Base-by-base conservation (phyloP, 1,284 basidiomycete species). In the Ceratobasidium papillatum region DNA sequence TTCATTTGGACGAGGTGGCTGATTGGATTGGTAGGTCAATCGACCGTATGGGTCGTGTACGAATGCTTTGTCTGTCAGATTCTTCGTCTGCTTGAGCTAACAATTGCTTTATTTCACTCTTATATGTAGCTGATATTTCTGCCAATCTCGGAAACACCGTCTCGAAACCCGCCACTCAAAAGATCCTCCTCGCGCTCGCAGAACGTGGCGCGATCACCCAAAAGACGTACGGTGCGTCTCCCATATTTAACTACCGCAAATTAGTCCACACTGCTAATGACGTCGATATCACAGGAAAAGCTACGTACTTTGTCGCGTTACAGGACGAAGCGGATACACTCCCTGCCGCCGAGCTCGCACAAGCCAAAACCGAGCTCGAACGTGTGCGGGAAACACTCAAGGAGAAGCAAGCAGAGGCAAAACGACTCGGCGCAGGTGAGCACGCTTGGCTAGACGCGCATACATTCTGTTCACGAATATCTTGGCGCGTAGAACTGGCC, bases 61-160 rank as follows among this genome's bases (percentile, higher is more conserved):
- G 69, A 58, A 54, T 30, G 38, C 77, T n/a, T 75, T 69, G n/a
- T 17, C 77, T 90, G 90, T 93, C 91, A 80, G 85, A 89, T 45
- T 91, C 87, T 22, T 74, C 3, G n/a, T 51, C 38, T 62, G 9
- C 7, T 92, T 88, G 78, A 90, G 90, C n/a, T 90, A 12, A 63
- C 25, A 2, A 19, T 4, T 11, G 17, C 4, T 8, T 9, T 54
- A 2, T 54, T 9, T 25, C 3, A 3, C 25, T 19, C 7, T 27
- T 43, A 19, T 2, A 45, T 65, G 4, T 89, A 77, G 94, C 94
- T 45, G 94, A 96, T 80, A 90, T 96, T 1, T 87, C 92, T 17
- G 92, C 93, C 19, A 96, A 97, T 81, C 84, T 96, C 51, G 95
- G 95, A 81, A 92, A 92, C 69, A 89, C 90, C 11, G 90, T 96